These are phyloP conservation scores for Aspergillus indologenus DNA, from an alignment of 495 filamentous ascomycete genomes.

Conservation along the genomic window DNA sequence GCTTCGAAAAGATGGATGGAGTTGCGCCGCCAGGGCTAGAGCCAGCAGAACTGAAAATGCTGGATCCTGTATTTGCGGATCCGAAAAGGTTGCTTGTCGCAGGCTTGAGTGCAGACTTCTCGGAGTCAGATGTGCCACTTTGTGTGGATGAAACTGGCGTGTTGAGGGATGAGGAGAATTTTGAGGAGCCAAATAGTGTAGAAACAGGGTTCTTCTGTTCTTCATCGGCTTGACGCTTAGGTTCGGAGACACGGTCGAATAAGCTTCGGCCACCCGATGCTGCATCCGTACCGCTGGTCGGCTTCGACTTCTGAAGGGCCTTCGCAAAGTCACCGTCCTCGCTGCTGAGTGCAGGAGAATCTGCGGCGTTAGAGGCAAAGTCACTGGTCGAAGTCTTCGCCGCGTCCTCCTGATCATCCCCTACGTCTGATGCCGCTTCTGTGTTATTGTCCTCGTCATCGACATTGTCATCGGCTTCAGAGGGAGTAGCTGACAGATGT, in stretches of 20 bases:
- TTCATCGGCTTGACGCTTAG: conserved; percentile 38
- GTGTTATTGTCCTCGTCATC: conserved; percentile 49
- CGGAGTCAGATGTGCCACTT: conserved; percentile 13
- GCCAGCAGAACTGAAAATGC: conserved; percentile 19
- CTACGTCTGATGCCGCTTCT: conserved; percentile 29
- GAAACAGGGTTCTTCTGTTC: conserved; percentile 21
- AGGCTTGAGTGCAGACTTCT: conserved; percentile 17
- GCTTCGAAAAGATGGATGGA: conserved; percentile 24
- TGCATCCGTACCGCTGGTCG: not conserved
- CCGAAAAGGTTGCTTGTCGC: conserved; percentile 29
- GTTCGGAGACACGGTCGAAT: conserved; percentile 57
- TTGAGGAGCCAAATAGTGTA: conserved; percentile 23
- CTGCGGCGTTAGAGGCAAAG: conserved; percentile 17
- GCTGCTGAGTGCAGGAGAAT: conserved; percentile 23
- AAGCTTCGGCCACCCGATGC: conserved; percentile 43
- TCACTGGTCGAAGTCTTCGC: conserved; percentile 20
- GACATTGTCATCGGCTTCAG: conserved; percentile 36
- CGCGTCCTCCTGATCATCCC: conserved; percentile 23
- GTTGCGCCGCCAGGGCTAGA: conserved; percentile 20
- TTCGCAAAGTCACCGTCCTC: conserved; percentile 28
- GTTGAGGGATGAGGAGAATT: conserved; percentile 25
- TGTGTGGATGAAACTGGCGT: conserved; percentile 28
- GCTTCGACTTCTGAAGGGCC: conserved; percentile 29
- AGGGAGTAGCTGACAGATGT: conserved; percentile 55
- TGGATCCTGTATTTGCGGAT: conserved; percentile 8